Base-by-base conservation (phyloP, 2,329 filamentous ascomycete genomes). In the Periconia digitata region DNA sequence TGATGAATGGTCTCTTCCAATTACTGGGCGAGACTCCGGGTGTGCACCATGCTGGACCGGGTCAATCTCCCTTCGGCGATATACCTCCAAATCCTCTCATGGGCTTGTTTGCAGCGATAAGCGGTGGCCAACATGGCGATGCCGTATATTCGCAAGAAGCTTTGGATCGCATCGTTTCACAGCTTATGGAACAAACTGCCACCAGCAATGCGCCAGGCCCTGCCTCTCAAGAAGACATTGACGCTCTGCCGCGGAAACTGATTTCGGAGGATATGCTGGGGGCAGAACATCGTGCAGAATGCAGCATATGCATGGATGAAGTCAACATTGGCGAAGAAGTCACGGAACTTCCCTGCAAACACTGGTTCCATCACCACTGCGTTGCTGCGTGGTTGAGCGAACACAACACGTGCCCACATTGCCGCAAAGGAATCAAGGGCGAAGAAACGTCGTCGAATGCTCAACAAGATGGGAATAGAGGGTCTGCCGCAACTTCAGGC, bases 301-400 rank as follows among this genome's bases (percentile, higher is more conserved):
- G 94, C 70, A 92, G 89, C 29, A 96, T 99, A 49, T 99, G 94
- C 72, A 95, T 97, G 76, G 91, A 96, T 46, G 83, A 89, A 22
- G 86, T 95, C 53, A 79, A 83, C 21, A 65, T 88, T 29, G 87
- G 85, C 10, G 85, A 89, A 23, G 84, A 89, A 65, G 89, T 92
- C 5, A 82, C 88, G 0, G 80, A 86, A 39, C 73, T 99, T 43
- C 91, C 91, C 0, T 99, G 94, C 73, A 87, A 84, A 50, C 94
- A 99, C 66, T 96, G 90, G 90, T 97, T 96, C 69, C 92, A 96
- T 64, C 85, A 86, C 49, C 77, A 82, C 21, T 97, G 92, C 62
- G 88, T 94, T 27, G 80, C 84, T 20, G 78, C 88, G 42, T 97
- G 92, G 92, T 74, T 97, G 43, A 83, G 82, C 60, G 89, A 95